Evolutionary conservation across 768 basidiomycete species (phyloP), one percentile per base, ranked within the genome.

Genomic region (Sutorius australiensis): DNA sequence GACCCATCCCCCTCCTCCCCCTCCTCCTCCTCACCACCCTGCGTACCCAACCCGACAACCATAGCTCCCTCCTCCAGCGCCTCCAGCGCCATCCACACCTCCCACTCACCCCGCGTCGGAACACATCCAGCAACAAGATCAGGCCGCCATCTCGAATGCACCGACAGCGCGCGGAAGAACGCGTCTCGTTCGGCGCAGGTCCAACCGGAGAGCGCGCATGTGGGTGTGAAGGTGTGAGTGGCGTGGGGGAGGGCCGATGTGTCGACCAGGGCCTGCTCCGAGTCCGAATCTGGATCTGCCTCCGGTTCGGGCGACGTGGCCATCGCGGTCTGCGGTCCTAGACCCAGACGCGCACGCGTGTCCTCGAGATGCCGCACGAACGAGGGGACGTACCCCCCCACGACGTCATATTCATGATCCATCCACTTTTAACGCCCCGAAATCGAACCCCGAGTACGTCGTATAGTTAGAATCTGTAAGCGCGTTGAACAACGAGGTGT

Each of bases 51-150:
- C 40, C 24, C 24, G 24, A 24, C 24, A 24, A 13, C 21, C 16
- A 40, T 46, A 21, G 48, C 59, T n/a, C 67, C 62, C 16, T 60
- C 55, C 27, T 66, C 76, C 34, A 92, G 72, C 16, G 73, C 57
- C 32, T 81, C 75, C 55, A 93, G 68, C 61, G 90, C 92, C 27
- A 77, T 68, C 54, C 80, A 81, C 17, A 93, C 85, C 53, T 93
- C 88, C 46, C 79, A 68, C 9, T 79, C 73, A 13, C 75, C 80
- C 70, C 87, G 90, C 19, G 85, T 83, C 53, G 75, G 74, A n/a
- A 92, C 72, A 45, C 78, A 78, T 6, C 72, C 75, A 0, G 89
- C 82, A 46, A 94, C 86, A 43, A 92, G 77, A 67, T 93, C 92
- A 0, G 89, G 87, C 19, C 89, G 72, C 39, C 87, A 75, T 24